phyloP scores from a whole-genome alignment of 306 rosid species.

The Corylus avellana region DNA sequence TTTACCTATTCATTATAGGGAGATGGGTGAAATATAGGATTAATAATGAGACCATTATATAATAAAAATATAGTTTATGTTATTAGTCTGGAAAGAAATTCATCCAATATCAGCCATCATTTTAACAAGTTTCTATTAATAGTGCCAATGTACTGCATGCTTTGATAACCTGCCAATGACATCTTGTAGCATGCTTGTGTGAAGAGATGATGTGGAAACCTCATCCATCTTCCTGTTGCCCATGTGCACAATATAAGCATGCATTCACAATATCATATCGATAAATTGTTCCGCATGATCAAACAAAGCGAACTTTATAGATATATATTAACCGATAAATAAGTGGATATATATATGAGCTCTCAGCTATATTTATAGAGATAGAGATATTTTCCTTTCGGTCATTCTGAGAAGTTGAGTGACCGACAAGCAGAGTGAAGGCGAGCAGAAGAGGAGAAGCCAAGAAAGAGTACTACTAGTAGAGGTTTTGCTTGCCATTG shows the following conservation, averaged over 20 bases:
- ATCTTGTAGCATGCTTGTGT: slow-evolving; percentile 35
- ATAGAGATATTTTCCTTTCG: slow-evolving; percentile 4
- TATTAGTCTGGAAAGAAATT: too few species aligned
- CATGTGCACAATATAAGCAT: slow-evolving; percentile 49
- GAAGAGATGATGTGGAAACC: slow-evolving; percentile 21
- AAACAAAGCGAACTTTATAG: neutral
- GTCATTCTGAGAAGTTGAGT: slow-evolving; percentile 23
- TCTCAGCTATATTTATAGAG: neutral
- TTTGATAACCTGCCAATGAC: neutral
- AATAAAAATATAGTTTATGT: too few species aligned
- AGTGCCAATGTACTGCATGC: too few species aligned
- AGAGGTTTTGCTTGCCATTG: slow-evolving; percentile 21
- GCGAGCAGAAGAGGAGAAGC: slow-evolving; percentile 14
- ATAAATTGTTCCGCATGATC: neutral
- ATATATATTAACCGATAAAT: neutral
- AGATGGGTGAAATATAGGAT: too few species aligned
- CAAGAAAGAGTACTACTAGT: neutral
- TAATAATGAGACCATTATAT: too few species aligned
- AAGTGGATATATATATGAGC: neutral
- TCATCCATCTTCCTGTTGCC: slow-evolving; percentile 28
- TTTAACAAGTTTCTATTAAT: too few species aligned
- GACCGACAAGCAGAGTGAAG: slow-evolving; percentile 9
- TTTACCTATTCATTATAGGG: too few species aligned
- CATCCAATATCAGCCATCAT: too few species aligned
- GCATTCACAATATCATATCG: neutral